Evolutionary conservation across 495 filamentous ascomycete genomes (phyloP).

Genomic region (Bacidia gigantensis): DNA sequence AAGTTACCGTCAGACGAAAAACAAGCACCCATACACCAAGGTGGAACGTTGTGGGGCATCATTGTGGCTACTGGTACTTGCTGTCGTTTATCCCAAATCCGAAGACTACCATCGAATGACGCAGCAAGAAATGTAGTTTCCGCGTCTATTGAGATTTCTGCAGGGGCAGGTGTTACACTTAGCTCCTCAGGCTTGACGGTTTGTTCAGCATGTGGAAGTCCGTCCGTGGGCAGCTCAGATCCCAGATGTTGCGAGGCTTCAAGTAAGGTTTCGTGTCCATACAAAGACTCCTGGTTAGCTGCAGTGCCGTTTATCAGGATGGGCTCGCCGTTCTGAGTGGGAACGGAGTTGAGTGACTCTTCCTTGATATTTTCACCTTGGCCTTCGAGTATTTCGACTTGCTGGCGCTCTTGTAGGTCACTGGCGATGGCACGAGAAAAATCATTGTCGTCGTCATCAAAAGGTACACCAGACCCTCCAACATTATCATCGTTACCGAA

Average conservation of each 20-base stretch:
- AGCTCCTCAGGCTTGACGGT: slow-evolving; percentile 9
- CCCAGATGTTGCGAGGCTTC: background rate
- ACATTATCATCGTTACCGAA: slow-evolving; percentile 52
- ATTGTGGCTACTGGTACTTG: slow-evolving; percentile 67
- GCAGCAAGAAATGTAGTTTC: slow-evolving; percentile 75
- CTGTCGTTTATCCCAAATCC: slow-evolving; percentile 80
- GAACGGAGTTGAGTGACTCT: too few species aligned
- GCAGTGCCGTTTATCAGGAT: slow-evolving; percentile 7
- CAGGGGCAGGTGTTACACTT: slow-evolving; percentile 6
- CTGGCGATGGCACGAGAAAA: slow-evolving; percentile 70
- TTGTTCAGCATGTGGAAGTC: slow-evolving; percentile 32
- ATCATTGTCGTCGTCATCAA: slow-evolving; percentile 69
- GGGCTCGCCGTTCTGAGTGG: too few species aligned
- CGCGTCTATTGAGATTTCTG: slow-evolving; percentile 25
- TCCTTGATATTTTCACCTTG: slow-evolving; percentile 13
- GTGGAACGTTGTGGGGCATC: slow-evolving; percentile 58
- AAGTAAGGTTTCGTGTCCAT: slow-evolving; percentile 1
- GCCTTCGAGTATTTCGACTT: slow-evolving; percentile 13
- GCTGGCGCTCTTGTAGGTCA: slow-evolving; percentile 36
- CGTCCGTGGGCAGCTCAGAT: slow-evolving; percentile 27
- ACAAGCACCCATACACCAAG: slow-evolving; percentile 97
- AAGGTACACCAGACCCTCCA: slow-evolving; percentile 39
- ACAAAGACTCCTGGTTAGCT: background rate
- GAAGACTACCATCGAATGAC: slow-evolving; percentile 74
- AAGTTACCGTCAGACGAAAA: slow-evolving; percentile 94